These are phyloP conservation scores for Spiromastix sp. DNA, from an alignment of 2,329 filamentous ascomycete species.

Conservation along the genomic window DNA sequence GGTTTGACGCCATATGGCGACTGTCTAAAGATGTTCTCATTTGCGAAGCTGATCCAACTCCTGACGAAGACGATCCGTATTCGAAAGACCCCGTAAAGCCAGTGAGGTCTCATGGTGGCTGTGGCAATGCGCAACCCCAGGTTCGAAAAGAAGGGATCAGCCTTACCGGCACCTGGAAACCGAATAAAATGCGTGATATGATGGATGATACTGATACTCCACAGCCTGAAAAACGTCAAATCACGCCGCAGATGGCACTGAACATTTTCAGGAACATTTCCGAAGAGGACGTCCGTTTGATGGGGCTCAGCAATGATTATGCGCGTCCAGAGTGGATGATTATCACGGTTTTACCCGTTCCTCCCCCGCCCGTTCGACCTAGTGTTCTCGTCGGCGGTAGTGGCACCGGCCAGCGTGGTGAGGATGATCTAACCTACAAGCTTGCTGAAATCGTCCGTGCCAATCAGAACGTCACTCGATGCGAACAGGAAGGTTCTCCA, in stretches of 20 bases:
- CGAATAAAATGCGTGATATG: slow-evolving; percentile 58
- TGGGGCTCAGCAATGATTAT: slow-evolving; percentile 90
- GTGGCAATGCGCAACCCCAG: slow-evolving; percentile 80
- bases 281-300: slow-evolving; percentile 68
- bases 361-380: slow-evolving; percentile 87
- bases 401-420: slow-evolving; percentile 81
- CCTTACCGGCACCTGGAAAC: slow-evolving; percentile 65
- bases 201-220: slow-evolving; percentile 54
- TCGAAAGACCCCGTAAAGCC: slow-evolving; percentile 51
- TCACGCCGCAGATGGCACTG: slow-evolving; percentile 76
- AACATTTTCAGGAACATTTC: slow-evolving; percentile 79
- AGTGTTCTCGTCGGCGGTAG: slow-evolving; percentile 97
- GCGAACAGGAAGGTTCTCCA: slow-evolving; percentile 82
- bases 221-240: slow-evolving; percentile 65
- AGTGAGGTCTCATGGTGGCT: slow-evolving; percentile 66
- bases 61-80: slow-evolving; percentile 58
- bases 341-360: slow-evolving; percentile 85
- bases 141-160: slow-evolving; percentile 81
- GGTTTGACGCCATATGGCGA: slow-evolving; percentile 87
- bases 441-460: slow-evolving; percentile 95
- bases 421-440: slow-evolving; percentile 99
- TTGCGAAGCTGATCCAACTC: slow-evolving; percentile 68
- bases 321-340: slow-evolving; percentile 98
- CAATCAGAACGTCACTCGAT: slow-evolving; percentile 87
- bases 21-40: slow-evolving; percentile 79